Conservation (phyloP, 257 asterid species). For the Solanum sparsipilum region DNA sequence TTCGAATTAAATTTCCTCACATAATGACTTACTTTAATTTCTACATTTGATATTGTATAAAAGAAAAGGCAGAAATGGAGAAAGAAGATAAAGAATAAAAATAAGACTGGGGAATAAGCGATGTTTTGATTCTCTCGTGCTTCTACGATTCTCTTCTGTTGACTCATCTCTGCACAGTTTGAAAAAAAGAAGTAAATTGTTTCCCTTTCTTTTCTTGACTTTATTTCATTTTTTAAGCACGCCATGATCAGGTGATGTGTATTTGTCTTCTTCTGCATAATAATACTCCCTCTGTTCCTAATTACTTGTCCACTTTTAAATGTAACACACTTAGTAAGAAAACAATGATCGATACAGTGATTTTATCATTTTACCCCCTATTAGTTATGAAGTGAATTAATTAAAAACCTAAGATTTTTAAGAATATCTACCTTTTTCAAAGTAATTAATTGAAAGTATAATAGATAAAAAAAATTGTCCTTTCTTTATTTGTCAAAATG, state of each 20-base stretch:
- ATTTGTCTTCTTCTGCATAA: background rate
- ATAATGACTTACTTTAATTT: background rate
- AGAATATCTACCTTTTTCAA: no score
- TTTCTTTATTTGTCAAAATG: no score
- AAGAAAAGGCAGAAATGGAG: background rate
- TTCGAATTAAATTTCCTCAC: background rate
- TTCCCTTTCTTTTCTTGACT: background rate
- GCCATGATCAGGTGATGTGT: background rate
- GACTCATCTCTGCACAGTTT: background rate
- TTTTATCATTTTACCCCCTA: rapidly evolving
- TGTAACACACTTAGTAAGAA: rapidly evolving
- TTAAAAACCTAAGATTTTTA: no score
- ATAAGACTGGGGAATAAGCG: background rate
- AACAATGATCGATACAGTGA: rapidly evolving
- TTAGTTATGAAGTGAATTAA: no score
- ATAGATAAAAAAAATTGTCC: no score
- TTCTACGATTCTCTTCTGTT: background rate
- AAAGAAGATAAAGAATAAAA: background rate
- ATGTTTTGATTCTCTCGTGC: background rate
- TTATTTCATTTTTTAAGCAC: background rate
- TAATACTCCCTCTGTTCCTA: rapidly evolving
- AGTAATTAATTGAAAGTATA: no score
- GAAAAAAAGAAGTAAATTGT: background rate
- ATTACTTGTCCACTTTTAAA: no score
- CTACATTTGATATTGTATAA: background rate